Base-by-base conservation (phyloP, 2,329 filamentous ascomycete genomes). In the Colletotrichum sp. region DNA sequence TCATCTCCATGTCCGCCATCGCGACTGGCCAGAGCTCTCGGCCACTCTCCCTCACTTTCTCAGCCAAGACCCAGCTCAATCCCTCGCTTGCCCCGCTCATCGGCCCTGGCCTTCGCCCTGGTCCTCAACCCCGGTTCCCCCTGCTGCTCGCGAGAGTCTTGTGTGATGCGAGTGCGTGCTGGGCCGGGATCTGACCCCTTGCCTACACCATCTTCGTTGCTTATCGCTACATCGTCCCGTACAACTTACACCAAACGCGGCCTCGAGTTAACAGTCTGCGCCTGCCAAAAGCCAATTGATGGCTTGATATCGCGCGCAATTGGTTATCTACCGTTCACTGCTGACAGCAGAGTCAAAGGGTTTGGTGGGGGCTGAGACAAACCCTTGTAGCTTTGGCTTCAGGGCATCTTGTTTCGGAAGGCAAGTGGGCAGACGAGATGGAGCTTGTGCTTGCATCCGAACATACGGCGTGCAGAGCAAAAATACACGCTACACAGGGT, bases 1-100 rank as follows among this genome's bases (percentile, higher is more conserved):
- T 73, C 71, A 66, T 62, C 67, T 71, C 71, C 71, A 73, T 66
- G 38, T 71, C 61, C 71, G 67, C 61, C 66, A 73, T 70, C 66
- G 59, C 66, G 59, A 73, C 66, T 69, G 70, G 70, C 66, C 66
- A 69, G 58, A 73, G 66, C 70, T 73, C 57, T 72, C 66, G 69
- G 65, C 65, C 70, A 63, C 59, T 73, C 70, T 61, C 54, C 70
- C 66, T 66, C 61, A 62, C 51, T 66, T 55, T 66, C 61, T 73
- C 67, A 57, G 43, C 62, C 68, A 73, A 66, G 67, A 69, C 43
- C 62, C 70, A 63, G 59, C 59, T 43, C 29, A 61, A 21, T 70
- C 67, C 67, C 70, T 73, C 67, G 70, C 70, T 70, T 65, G n/a
- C 59, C 70, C 70, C 67, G 70, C 70, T 33, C 38, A 65, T 73